A percentile compares a stretch with the other conserved stretches of the same genome.
These are phyloP conservation scores for Astrephomene gubernaculifera DNA, from an alignment of 139 green algal genomes.

Conservation along the genomic window DNA sequence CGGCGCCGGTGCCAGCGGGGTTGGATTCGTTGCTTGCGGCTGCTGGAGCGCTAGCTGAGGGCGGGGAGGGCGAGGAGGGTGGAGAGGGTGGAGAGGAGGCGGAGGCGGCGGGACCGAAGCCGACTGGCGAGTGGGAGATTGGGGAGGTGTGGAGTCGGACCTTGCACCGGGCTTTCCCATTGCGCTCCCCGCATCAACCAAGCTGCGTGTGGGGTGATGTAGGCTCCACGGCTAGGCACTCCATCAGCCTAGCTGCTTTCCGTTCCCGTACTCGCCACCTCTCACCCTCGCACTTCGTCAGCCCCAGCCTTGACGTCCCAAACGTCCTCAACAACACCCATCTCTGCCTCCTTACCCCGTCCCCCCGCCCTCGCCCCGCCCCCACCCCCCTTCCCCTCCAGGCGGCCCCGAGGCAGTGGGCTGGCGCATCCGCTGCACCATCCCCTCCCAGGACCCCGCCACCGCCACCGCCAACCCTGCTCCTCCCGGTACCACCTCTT, in stretches of 20 bases:
- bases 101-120: neutral
- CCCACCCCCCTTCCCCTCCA: neutral
- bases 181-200: too few relatives aligned
- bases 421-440: slow-evolving; percentile 6
- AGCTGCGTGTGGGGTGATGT: too few relatives aligned
- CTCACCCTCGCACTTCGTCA: too few relatives aligned
- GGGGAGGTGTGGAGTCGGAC: neutral
- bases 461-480: slow-evolving; percentile 30
- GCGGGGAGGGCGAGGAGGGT: neutral
- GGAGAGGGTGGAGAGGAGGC: neutral
- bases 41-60: neutral
- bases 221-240: too few relatives aligned
- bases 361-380: neutral
- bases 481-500: neutral
- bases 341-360: neutral
- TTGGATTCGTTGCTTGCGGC: neutral
- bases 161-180: neutral
- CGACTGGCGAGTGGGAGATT: neutral
- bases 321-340: neutral
- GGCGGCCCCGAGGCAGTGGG: slow-evolving; percentile 5
- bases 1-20: neutral
- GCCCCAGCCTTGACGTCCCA: too few relatives aligned
- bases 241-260: too few relatives aligned
- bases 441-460: neutral
- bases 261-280: too few relatives aligned